Percentiles rank a stretch among this genome's conserved stretches.
Evolutionary conservation across 164 flowering plant species (phyloP).

Genomic region (Piper betle): DNA sequence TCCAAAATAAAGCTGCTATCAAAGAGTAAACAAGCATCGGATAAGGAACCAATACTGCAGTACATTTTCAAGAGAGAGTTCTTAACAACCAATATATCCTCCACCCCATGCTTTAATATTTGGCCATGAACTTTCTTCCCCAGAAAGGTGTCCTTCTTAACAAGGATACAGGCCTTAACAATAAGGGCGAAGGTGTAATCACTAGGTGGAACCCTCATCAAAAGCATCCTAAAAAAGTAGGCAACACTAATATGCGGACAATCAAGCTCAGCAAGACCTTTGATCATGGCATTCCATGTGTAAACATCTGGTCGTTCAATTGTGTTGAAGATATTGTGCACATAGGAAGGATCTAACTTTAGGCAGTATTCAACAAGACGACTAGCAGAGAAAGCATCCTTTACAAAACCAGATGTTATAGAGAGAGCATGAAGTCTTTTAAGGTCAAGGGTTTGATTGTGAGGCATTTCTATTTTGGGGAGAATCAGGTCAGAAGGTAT

Average conservation of each 20-base stretch:
- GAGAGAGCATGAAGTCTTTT: conserved; percentile 12
- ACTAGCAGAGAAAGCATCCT: conserved; percentile 12
- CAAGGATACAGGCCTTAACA: conserved; percentile 12
- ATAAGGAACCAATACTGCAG: background rate
- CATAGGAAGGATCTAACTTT: conserved; percentile 4
- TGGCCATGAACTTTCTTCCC: conserved; percentile 18
- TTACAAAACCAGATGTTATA: conserved; percentile 13
- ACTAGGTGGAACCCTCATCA: conserved; percentile 5
- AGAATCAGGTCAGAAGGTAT: conserved; percentile 5
- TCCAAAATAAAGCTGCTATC: conserved; percentile 14
- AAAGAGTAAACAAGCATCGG: conserved; percentile 10
- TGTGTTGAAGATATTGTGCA: conserved; percentile 9
- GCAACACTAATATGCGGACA: conserved; percentile 5
- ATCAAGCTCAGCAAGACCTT: conserved; percentile 5
- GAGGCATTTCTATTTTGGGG: background rate
- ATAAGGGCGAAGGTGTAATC: conserved; percentile 14
- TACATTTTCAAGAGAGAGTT: conserved; percentile 6
- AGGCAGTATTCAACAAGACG: conserved; percentile 12
- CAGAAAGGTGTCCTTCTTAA: background rate
- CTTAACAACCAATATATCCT: conserved; percentile 1
- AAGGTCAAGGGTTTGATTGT: conserved; percentile 3
- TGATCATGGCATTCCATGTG: conserved; percentile 18
- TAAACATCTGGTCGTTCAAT: conserved; percentile 12
- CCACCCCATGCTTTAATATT: conserved; percentile 16
- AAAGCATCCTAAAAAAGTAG: conserved; percentile 12